Base-by-base conservation (phyloP, 257 asterid genomes). In the Nicotiana sylvestris region DNA sequence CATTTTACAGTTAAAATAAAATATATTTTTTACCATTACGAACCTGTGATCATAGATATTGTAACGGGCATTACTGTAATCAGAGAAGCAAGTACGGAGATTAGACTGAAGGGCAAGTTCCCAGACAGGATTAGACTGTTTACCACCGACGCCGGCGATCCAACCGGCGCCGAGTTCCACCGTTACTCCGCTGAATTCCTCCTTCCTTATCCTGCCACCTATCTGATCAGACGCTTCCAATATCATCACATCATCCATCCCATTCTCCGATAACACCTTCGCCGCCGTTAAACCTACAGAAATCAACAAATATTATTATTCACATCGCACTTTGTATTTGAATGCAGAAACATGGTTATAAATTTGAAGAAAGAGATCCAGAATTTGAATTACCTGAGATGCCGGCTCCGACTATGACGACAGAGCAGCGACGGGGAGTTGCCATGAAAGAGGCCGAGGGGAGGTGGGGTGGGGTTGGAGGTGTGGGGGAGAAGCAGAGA, bases 151-250 rank as follows among this genome's bases (percentile, higher is more conserved):
- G 6, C 99, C 99, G 84, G 99, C 94, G 81, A 95, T 89, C 99
- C 99, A 95, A 16, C 99, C 99, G 80, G 98, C 99, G 49, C 99
- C 99, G 81, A 93, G 93, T 86, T 95, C 99, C 86, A 92, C 99
- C 86, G 96, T 87, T 25, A 91, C 94, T 83, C 94, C 97, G 60
- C 97, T 94, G 76, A 95, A 95, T 62, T 88, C 83, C 86, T 95
- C 98, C 91, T 92, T 95, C 89, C 91, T 87, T 83, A 95, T 83
- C 60, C 99, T 86, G 0, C 99, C 99, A 4, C 98, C 99, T 2
- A 95, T 92, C 76, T 92, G 84, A 64, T 95, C 97, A 83, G 97
- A 76, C 82, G 97, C 99, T 87, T 95, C 98, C 56, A 95, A 60
- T 81, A 95, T 91, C 85, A 95, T 27, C 55, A 95, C 83, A 81